phyloP scores from a whole-genome alignment of 495 filamentous ascomycete genomes.

The Extremus antarcticus region DNA sequence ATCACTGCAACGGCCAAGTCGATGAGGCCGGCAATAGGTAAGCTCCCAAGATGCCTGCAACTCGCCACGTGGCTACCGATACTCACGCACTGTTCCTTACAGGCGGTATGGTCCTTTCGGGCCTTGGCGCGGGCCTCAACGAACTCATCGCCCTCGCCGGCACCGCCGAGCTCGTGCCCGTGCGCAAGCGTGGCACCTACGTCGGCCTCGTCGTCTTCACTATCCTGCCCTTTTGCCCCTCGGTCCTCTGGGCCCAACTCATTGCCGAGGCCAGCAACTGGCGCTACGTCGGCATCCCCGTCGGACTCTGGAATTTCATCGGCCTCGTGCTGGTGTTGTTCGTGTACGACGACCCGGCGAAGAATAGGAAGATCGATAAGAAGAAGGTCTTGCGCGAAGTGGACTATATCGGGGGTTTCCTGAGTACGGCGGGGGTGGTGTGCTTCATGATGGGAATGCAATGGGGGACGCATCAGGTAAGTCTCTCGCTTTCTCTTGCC shows the following conservation, averaged over 20 bases:
- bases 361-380: slow-evolving; percentile 39
- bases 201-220: slow-evolving; percentile 57
- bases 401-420: slow-evolving; percentile 55
- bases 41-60: too few relatives aligned
- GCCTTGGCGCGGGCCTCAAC: slow-evolving; percentile 52
- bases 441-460: slow-evolving; percentile 42
- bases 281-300: slow-evolving; percentile 55
- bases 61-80: too few relatives aligned
- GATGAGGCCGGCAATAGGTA: slow-evolving; percentile 51
- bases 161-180: slow-evolving; percentile 60
- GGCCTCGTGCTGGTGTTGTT: slow-evolving; percentile 48
- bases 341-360: slow-evolving; percentile 60
- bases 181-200: slow-evolving; percentile 58
- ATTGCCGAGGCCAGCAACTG: slow-evolving; percentile 45
- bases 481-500: too few relatives aligned
- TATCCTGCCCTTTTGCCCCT: slow-evolving; percentile 58
- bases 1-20: slow-evolving; percentile 51
- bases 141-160: slow-evolving; percentile 56
- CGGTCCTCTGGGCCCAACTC: slow-evolving; percentile 59
- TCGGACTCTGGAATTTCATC: slow-evolving; percentile 49
- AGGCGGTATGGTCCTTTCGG: slow-evolving; percentile 53
- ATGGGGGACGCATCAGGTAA: slow-evolving; percentile 42
- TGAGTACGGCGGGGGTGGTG: slow-evolving; percentile 50
- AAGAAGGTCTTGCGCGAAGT: slow-evolving; percentile 45
- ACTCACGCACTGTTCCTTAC: slow-evolving; percentile 38